A percentile compares a stretch with the other conserved stretches of the same genome.
phyloP scores from a whole-genome alignment of 345 rosid species.

The Salix exigua region DNA sequence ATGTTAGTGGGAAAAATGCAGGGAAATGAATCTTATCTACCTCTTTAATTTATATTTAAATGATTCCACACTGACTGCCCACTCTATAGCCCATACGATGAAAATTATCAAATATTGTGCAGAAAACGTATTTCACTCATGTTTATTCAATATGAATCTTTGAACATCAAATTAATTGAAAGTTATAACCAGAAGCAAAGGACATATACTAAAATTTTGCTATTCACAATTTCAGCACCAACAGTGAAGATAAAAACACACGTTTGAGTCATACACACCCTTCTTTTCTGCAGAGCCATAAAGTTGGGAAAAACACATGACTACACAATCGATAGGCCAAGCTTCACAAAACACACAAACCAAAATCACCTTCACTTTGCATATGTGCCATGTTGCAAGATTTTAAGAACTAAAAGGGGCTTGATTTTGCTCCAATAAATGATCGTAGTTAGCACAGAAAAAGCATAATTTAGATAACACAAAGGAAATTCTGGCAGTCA shows the following conservation, averaged over 20 bases:
- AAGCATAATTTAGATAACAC: background rate
- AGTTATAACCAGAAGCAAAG: background rate
- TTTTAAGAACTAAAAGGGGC: background rate
- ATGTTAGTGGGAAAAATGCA: background rate
- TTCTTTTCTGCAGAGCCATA: background rate
- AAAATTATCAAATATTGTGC: background rate
- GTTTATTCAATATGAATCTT: background rate
- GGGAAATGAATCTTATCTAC: background rate
- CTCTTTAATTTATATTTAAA: no score
- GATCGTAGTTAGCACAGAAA: background rate
- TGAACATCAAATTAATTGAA: background rate
- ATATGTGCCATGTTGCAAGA: background rate
- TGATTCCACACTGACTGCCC: background rate
- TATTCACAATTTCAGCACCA: background rate
- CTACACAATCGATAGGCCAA: background rate
- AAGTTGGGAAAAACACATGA: background rate
- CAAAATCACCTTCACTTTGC: background rate
- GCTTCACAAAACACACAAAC: background rate
- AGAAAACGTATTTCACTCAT: background rate
- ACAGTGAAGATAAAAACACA: background rate
- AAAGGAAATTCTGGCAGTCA: background rate
- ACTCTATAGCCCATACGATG: background rate
- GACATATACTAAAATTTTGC: background rate
- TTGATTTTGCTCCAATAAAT: background rate
- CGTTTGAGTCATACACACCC: no score